Evolutionary conservation across 1,284 basidiomycete species (phyloP).

Genomic region (Mycena citricolor): DNA sequence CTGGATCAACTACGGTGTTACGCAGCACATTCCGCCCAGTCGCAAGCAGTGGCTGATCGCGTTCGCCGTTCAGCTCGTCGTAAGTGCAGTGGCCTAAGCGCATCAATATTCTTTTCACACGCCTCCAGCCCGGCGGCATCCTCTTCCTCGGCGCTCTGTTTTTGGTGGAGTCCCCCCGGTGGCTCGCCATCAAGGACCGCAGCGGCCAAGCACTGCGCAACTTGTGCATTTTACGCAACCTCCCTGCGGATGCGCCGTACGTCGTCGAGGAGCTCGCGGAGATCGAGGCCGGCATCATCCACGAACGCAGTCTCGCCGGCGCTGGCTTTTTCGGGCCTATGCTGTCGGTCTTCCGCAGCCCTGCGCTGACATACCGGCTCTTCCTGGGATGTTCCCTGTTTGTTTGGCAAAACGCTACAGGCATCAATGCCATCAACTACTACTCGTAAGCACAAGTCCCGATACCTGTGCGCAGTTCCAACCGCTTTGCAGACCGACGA

Average conservation of each 20-base stretch:
- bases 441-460: too few species aligned
- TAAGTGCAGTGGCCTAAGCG: neutral
- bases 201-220: constrained; percentile 5
- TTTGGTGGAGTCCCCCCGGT: constrained; percentile 7
- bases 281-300: constrained; percentile 11
- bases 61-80: neutral
- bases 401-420: constrained; percentile 9
- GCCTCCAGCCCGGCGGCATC: constrained; percentile 4
- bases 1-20: constrained; percentile 13
- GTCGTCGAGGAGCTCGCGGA: constrained; percentile 5
- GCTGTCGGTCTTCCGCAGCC: constrained; percentile 12
- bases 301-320: constrained; percentile 10
- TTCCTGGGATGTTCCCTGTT: constrained; percentile 15
- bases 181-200: constrained; percentile 8
- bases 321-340: constrained; percentile 11
- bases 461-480: too few species aligned
- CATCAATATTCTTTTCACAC: constrained; percentile 9
- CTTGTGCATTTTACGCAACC: constrained; percentile 10
- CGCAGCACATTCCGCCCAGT: constrained; percentile 7
- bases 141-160: constrained; percentile 1
- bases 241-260: constrained; percentile 7
- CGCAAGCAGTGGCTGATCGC: constrained; percentile 11
- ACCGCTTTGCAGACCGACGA: too few species aligned
- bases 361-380: too few species aligned
- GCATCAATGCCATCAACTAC: constrained; percentile 14